phyloP scores from a whole-genome alignment of 2,329 filamentous ascomycete genomes.

The Ustulina deusta region DNA sequence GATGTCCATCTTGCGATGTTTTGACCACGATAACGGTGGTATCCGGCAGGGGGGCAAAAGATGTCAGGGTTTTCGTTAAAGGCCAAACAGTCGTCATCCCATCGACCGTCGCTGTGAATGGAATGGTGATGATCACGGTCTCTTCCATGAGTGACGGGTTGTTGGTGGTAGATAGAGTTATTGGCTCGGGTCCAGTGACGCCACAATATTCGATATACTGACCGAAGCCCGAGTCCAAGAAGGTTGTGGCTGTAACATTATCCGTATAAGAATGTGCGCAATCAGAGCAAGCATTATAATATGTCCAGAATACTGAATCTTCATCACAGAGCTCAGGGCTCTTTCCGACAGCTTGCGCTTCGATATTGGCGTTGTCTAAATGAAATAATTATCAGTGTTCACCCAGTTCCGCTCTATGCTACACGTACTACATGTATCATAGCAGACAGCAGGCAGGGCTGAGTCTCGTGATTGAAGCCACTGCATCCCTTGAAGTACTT shows the following conservation, averaged over 20 bases:
- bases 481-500: too few species aligned
- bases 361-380: constrained; percentile 23
- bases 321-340: background rate
- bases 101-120: background rate
- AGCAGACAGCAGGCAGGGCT: constrained; percentile 7
- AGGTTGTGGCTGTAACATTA: background rate
- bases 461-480: background rate
- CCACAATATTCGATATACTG: constrained; percentile 20
- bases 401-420: background rate
- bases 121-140: background rate
- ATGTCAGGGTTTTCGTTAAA: background rate
- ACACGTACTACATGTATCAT: constrained; percentile 22
- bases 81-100: constrained; percentile 2
- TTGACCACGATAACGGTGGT: background rate
- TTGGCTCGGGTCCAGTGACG: too few species aligned
- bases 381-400: background rate
- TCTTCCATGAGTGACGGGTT: background rate
- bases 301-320: background rate
- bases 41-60: background rate
- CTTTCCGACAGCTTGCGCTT: constrained; percentile 15
- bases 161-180: background rate
- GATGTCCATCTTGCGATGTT: constrained; percentile 6
- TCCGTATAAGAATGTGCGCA: background rate
- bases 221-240: background rate
- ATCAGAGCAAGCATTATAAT: background rate